Evolutionary conservation across 1,139 yeast species (phyloP).

Genomic region (Magnusiomyces suaveolens): DNA sequence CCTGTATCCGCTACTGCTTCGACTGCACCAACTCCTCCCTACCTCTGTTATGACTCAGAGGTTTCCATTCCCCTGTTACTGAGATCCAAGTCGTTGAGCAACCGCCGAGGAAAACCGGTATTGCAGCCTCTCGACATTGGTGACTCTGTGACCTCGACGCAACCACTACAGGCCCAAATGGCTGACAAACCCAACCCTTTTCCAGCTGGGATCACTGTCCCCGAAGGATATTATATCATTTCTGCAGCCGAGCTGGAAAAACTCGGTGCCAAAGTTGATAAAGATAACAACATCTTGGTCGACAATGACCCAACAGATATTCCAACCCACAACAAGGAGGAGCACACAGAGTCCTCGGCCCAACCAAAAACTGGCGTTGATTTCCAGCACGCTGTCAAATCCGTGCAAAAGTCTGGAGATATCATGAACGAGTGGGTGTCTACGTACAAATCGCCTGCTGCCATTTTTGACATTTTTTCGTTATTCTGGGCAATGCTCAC

Average conservation of each 20-base stretch:
- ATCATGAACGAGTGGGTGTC: constrained; percentile 15
- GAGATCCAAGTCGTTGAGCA: neutral
- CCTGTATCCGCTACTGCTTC: no score
- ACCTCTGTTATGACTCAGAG: neutral
- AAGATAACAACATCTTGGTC: neutral
- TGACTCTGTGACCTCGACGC: no score
- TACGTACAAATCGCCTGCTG: constrained; percentile 6
- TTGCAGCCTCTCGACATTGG: no score
- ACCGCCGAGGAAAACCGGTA: neutral
- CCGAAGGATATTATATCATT: constrained; percentile 1
- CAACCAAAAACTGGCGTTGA: no score
- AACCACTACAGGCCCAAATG: neutral
- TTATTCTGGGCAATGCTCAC: constrained; percentile 23
- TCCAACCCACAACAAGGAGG: no score
- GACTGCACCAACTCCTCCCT: no score
- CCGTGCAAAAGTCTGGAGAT: constrained; percentile 27
- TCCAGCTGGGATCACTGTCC: neutral
- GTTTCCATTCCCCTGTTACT: neutral
- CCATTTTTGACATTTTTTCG: constrained; percentile 14
- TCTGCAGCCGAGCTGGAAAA: constrained; percentile 1
- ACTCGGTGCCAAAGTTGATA: neutral
- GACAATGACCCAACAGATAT: no score
- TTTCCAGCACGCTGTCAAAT: constrained; percentile 23
- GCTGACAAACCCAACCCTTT: neutral
- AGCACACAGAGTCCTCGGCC: no score